A percentile compares a stretch with the other conserved stretches of the same genome.
Evolutionary conservation across 768 basidiomycete genomes (phyloP).

Genomic region (Pulveroboletus ravenelii): DNA sequence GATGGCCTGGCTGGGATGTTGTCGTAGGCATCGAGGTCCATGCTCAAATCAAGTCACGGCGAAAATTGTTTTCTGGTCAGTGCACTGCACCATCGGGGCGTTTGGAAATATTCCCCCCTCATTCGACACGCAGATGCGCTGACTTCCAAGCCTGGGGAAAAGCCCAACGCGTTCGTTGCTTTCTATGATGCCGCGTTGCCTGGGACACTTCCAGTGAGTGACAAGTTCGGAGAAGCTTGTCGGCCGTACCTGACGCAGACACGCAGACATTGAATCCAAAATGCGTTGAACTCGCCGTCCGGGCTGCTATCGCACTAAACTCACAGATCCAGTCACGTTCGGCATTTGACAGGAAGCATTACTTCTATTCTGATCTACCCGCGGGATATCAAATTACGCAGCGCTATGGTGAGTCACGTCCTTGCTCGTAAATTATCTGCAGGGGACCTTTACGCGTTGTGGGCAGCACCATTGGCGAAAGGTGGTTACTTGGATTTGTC

Average conservation of each 20-base stretch:
- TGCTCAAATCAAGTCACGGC: conserved; percentile 83
- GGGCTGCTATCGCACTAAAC: conserved; percentile 75
- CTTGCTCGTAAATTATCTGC: neutral
- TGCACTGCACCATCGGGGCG: neutral
- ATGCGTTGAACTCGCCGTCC: conserved; percentile 74
- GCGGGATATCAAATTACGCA: conserved; percentile 97
- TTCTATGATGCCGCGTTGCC: conserved; percentile 88
- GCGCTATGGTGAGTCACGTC: conserved; percentile 62
- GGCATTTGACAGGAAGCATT: conserved; percentile 95
- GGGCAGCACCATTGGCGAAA: conserved; percentile 70
- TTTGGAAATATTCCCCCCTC: neutral
- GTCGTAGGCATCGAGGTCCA: conserved; percentile 95
- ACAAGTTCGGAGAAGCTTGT: neutral
- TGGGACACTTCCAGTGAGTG: conserved; percentile 82
- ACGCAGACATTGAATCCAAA: conserved; percentile 46
- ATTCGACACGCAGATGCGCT: conserved; percentile 31
- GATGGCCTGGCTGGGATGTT: conserved; percentile 87
- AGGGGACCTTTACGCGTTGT: neutral
- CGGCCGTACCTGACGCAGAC: neutral
- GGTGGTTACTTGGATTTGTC: conserved; percentile 55
- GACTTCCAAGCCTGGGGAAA: conserved; percentile 43
- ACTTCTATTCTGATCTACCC: conserved; percentile 94
- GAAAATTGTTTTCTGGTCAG: conserved; percentile 83
- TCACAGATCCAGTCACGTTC: conserved; percentile 63
- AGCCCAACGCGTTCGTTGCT: conserved; percentile 70